phyloP scores from a whole-genome alignment of 768 basidiomycete genomes.

The Lactifluus rugatus region DNA sequence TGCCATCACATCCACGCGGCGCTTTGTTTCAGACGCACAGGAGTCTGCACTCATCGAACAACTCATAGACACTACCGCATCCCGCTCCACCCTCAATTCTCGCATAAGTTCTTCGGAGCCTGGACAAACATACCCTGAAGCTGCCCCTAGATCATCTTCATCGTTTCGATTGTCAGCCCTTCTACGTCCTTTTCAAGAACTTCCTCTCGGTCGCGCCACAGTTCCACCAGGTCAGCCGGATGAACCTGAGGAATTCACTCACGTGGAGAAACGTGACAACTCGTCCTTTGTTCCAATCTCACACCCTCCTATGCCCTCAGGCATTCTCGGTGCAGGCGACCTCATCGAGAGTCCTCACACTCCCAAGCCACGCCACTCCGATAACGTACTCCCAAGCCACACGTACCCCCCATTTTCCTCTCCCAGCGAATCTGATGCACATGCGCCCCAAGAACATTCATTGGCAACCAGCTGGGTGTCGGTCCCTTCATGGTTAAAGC shows the following conservation, averaged over 20 bases:
- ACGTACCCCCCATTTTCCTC: constrained; percentile 18
- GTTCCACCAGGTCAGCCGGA: constrained; percentile 28
- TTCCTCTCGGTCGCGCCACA: constrained; percentile 30
- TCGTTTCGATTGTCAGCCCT: constrained; percentile 57
- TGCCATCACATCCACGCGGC: constrained; percentile 49
- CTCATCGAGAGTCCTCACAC: neutral
- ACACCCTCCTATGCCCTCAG: neutral
- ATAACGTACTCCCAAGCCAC: constrained; percentile 2
- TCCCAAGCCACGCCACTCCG: neutral
- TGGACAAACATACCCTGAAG: constrained; percentile 28
- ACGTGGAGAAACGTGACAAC: constrained; percentile 45
- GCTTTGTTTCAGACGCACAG: constrained; percentile 25
- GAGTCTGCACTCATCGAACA: constrained; percentile 24
- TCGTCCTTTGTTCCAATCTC: constrained; percentile 40
- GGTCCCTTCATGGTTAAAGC: constrained; percentile 18
- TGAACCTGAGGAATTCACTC: constrained; percentile 57
- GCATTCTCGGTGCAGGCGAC: neutral
- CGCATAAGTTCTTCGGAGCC: constrained; percentile 5
- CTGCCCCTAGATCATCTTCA: constrained; percentile 26
- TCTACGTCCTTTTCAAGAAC: constrained; percentile 60
- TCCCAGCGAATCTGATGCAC: neutral
- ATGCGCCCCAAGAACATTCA: constrained; percentile 8
- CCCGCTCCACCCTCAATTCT: constrained; percentile 7
- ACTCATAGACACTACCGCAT: constrained; percentile 54
- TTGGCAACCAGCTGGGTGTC: constrained; percentile 18